Evolutionary conservation across 352 stramenopile genomes (phyloP).

Genomic region (Phytophthora aleatoria): DNA sequence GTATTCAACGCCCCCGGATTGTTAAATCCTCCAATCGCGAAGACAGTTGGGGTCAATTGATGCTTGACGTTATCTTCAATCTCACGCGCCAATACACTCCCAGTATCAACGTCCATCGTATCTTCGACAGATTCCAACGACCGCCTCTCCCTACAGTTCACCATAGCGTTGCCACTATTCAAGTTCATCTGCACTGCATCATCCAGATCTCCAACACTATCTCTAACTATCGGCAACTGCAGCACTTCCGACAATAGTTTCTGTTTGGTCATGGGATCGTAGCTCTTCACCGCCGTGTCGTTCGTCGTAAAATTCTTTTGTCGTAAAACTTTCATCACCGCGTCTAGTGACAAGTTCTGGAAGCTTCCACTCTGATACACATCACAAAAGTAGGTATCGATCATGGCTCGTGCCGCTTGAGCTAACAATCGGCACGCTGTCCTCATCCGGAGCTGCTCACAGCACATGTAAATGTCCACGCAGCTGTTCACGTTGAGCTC

Average conservation of each 20-base stretch:
- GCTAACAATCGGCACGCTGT: conserved; percentile 53
- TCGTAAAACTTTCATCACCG: conserved; percentile 49
- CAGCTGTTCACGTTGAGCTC: conserved; percentile 70
- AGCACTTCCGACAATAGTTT: conserved; percentile 28
- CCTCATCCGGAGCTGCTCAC: conserved; percentile 58
- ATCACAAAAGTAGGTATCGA: conserved; percentile 65
- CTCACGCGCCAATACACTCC: conserved; percentile 4
- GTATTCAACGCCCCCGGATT: conserved; percentile 55
- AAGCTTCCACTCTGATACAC: conserved; percentile 65
- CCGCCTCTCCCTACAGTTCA: conserved; percentile 43
- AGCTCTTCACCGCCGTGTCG: conserved; percentile 47
- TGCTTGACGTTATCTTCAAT: conserved; percentile 13
- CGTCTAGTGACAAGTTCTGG: conserved; percentile 49
- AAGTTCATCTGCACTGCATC: neutral
- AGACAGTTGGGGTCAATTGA: conserved; percentile 56
- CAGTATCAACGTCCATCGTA: neutral
- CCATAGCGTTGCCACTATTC: conserved; percentile 43
- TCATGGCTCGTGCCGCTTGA: conserved; percentile 62
- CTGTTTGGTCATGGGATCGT: conserved; percentile 45
- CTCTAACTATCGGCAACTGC: neutral
- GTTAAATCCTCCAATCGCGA: conserved; percentile 76
- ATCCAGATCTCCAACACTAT: no score
- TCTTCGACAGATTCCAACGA: conserved; percentile 11
- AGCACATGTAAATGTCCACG: conserved; percentile 77
- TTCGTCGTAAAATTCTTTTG: conserved; percentile 34